Evolutionary conservation across 108 stramenopile genomes (phyloP), one percentile per base, ranked within the genome.

Genomic region (Discostella stelligeroides): DNA sequence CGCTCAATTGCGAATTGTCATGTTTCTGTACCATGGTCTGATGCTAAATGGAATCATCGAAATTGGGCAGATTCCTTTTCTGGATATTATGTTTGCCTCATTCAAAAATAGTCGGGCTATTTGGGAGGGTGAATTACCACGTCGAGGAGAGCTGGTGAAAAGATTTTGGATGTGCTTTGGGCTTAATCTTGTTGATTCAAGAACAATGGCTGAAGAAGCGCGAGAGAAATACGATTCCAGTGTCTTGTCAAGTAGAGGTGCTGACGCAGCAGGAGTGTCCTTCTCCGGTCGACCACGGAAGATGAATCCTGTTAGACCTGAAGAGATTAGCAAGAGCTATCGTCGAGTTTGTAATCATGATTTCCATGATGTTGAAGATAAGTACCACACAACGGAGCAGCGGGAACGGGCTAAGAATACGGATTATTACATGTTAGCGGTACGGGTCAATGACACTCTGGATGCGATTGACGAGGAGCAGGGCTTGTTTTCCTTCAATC

Each of bases 11-110:
- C 61, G 85, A 23, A 76, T 86, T 15, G 39, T 55, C 4, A 48
- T 86, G 40, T 77, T 83, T 64, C 45, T 83, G 7, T 86, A 78
- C 51, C 77, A 86, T 78, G 82, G 80, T 14, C 71, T 86, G 55
- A 1, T 67, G 23, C 45, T 64, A 0, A 72, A 71, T 42, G 67
- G 62, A 17, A 64, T 75, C 10, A 53, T 85, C 11, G 17, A 46
- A 2, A 18, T 46, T 45, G 82, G 75, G 23, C n/a, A 76, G 15
- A 20, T 77, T 13, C 60, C 46, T 39, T 15, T 83, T 12, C 58
- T 85, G 39, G 71, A 83, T 47, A 43, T 38, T 40, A 30, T 85
- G 34, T 73, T 80, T 65, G 63, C 76, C 1, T 20, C 30, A 3
- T 85, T 85, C 53, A 66, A 70, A 20, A 28, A 42, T 1, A 71